phyloP scores from a whole-genome alignment of 805 yeast species.

The Kockiozyma suomiensis region DNA sequence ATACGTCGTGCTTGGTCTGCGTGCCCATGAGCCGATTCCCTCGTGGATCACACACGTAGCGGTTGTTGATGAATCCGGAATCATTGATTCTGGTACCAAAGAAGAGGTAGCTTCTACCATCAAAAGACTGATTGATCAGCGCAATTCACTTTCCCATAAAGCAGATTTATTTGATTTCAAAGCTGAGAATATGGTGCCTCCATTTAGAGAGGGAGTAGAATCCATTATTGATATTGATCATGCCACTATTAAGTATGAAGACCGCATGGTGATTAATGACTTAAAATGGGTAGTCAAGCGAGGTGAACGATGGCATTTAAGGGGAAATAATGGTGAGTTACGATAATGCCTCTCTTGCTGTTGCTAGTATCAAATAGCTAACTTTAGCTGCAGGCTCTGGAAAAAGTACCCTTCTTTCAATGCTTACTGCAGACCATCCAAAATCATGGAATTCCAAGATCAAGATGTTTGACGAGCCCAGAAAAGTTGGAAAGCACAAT shows the following conservation, averaged over 20 bases:
- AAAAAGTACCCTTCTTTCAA: conserved; percentile 80
- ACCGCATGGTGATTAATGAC: conserved; percentile 58
- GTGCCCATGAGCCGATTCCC: conserved; percentile 77
- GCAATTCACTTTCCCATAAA: conserved; percentile 14
- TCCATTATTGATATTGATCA: conserved; percentile 57
- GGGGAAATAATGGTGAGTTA: conserved; percentile 75
- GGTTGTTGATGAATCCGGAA: conserved; percentile 58
- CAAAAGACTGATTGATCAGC: conserved; percentile 22
- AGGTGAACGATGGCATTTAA: conserved; percentile 85
- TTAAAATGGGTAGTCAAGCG: conserved; percentile 65
- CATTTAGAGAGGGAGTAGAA: neutral
- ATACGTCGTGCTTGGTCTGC: conserved; percentile 69
- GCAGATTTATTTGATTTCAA: conserved; percentile 14
- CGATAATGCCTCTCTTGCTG: too few species aligned
- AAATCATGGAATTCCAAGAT: conserved; percentile 86
- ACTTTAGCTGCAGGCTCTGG: conserved; percentile 52
- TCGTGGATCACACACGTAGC: conserved; percentile 77
- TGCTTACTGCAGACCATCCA: conserved; percentile 93
- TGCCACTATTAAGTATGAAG: conserved; percentile 68
- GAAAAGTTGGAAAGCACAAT: conserved; percentile 73
- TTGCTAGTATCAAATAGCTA: too few species aligned
- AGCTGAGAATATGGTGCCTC: conserved; percentile 7
- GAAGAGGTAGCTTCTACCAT: conserved; percentile 38
- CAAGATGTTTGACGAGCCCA: conserved; percentile 61
- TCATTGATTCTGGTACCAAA: conserved; percentile 54